Conservation (phyloP, 495 filamentous ascomycete genomes). For the Trichoderma virens region DNA sequence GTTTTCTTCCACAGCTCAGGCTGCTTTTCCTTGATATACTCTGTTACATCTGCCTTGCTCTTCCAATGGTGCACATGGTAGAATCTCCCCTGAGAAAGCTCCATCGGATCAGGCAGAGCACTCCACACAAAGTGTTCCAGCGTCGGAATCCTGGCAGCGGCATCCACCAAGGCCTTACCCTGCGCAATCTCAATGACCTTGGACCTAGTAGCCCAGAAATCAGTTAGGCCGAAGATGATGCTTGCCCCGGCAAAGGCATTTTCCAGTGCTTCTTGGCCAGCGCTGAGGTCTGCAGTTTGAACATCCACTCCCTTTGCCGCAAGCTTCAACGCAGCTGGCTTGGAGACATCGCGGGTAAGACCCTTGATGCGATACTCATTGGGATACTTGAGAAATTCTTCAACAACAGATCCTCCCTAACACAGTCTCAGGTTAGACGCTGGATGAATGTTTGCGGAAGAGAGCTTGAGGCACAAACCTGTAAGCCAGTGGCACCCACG, state of each 20-base stretch:
- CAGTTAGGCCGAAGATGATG: conserved; percentile 43
- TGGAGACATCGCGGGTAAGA: conserved; percentile 38
- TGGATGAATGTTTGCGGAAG: background rate
- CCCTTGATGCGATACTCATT: conserved; percentile 31
- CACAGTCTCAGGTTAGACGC: background rate
- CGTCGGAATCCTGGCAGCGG: conserved; percentile 20
- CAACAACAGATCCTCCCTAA: conserved; percentile 36
- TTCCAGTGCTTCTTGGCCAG: conserved; percentile 30
- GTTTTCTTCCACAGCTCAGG: conserved; percentile 22
- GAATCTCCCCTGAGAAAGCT: conserved; percentile 31
- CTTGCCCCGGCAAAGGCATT: conserved; percentile 37
- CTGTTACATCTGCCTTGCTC: conserved; percentile 29
- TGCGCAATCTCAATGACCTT: background rate
- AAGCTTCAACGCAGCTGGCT: conserved; percentile 28
- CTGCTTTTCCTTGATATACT: conserved; percentile 28
- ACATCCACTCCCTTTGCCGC: conserved; percentile 33
- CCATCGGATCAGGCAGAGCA: conserved; percentile 25
- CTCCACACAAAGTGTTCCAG: conserved; percentile 38
- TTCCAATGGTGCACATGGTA: conserved; percentile 30
- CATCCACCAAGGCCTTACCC: background rate
- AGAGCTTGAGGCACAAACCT: background rate
- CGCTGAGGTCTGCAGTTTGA: conserved; percentile 31
- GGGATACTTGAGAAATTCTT: conserved; percentile 27
- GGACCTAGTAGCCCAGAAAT: conserved; percentile 38
- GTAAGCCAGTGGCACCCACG: conserved; percentile 32